These are phyloP conservation scores for Phialocephala sp. DNA, from an alignment of 2,329 filamentous ascomycete genomes.

Conservation along the genomic window DNA sequence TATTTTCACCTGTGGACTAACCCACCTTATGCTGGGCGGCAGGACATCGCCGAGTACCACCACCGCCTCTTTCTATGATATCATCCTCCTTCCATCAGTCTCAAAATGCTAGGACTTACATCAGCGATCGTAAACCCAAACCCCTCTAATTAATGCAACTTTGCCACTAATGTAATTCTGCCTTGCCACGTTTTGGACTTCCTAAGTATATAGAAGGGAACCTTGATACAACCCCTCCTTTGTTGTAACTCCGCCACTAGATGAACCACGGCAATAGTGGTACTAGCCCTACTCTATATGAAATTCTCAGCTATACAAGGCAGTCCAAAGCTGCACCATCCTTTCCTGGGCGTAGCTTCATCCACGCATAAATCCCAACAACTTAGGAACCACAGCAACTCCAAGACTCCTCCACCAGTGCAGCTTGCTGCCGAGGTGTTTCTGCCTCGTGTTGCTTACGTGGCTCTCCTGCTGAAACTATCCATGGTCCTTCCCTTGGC, in stretches of 20 bases:
- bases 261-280: slow-evolving; percentile 23
- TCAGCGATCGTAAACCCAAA: slow-evolving; percentile 3
- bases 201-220: slow-evolving; percentile 5
- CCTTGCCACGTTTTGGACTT: slow-evolving; percentile 22
- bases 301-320: slow-evolving; percentile 26
- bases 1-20: background rate
- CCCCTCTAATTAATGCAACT: slow-evolving; percentile 15
- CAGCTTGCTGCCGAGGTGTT: slow-evolving; percentile 21
- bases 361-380: slow-evolving; percentile 29
- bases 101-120: slow-evolving; percentile 1
- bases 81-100: slow-evolving; percentile 1
- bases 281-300: slow-evolving; percentile 25
- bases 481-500: no score
- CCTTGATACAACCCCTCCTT: slow-evolving; percentile 21
- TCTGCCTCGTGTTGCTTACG: slow-evolving; percentile 26
- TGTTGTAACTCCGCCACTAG: slow-evolving; percentile 21
- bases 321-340: slow-evolving; percentile 24
- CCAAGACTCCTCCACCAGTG: slow-evolving; percentile 17
- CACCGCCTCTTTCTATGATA: slow-evolving; percentile 14
- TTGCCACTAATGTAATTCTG: slow-evolving; percentile 23
- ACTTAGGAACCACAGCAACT: slow-evolving; percentile 23
- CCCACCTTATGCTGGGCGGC: no score
- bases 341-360: slow-evolving; percentile 27
- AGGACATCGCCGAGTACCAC: slow-evolving; percentile 17
- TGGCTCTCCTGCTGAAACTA: slow-evolving; percentile 24